Evolutionary conservation across 345 rosid species (phyloP).

Genomic region (Trapa incisa): DNA sequence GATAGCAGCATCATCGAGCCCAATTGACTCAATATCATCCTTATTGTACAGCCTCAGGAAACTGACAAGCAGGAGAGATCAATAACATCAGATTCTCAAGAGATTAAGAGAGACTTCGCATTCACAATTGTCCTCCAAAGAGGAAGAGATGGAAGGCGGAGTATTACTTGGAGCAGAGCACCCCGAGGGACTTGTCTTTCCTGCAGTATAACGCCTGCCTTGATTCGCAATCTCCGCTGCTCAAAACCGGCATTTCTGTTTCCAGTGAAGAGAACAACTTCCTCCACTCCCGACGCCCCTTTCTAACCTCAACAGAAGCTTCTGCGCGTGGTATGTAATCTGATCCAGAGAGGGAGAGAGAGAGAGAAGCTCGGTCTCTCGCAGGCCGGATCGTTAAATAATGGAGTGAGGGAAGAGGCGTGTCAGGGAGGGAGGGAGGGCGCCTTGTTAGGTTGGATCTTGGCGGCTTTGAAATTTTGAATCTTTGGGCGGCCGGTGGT

Average conservation of each 20-base stretch:
- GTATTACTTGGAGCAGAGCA: conserved; percentile 50
- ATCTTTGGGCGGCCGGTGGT: not conserved
- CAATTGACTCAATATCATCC: conserved; percentile 40
- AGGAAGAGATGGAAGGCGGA: not conserved
- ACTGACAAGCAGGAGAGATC: conserved; percentile 13
- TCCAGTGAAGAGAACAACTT: not conserved
- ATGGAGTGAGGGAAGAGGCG: conserved; percentile 4
- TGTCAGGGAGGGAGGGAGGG: not conserved
- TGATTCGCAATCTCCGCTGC: conserved; percentile 26
- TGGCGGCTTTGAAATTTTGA: conserved; percentile 13
- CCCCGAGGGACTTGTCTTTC: conserved; percentile 71
- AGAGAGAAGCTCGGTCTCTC: too few species aligned
- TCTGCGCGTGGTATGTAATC: not conserved
- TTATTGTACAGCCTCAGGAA: conserved; percentile 46
- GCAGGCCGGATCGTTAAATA: not conserved
- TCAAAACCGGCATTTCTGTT: conserved; percentile 15
- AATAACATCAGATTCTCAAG: not conserved
- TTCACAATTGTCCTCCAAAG: not conserved
- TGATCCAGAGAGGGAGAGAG: not conserved
- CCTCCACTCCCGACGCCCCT: not conserved
- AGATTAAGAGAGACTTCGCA: too few species aligned
- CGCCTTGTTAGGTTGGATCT: not conserved
- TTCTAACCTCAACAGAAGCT: not conserved
- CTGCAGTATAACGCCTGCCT: conserved; percentile 40
- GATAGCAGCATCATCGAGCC: conserved; percentile 65